Base-by-base conservation (phyloP, 2,329 filamentous ascomycete species). In the Aspergillus sp. region DNA sequence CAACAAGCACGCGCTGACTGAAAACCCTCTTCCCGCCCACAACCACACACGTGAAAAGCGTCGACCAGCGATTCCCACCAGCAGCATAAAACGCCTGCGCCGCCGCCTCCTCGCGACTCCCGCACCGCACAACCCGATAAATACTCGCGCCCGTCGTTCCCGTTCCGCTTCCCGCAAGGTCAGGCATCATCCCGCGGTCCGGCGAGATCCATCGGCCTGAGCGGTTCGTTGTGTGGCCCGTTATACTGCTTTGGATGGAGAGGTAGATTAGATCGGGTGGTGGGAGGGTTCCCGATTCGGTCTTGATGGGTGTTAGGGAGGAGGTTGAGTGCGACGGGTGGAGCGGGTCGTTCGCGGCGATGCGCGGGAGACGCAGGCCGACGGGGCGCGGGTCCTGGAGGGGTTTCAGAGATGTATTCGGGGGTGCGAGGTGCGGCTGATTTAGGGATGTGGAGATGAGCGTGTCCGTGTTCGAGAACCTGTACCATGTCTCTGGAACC, bases 41-140 rank as follows among this genome's bases (percentile, higher is more conserved):
- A 49, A 60, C 45, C 7, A 50, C 58, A 54, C 58, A 60, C 13
- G 52, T 60, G 45, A 60, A 60, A 17, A 60, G 51, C 22, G 58
- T 60, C 13, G 58, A 55, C 43, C 30, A 60, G 9, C 58, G 58
- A 31, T 54, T 60, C n/a, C 30, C 52, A 7, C 58, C 58, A 0
- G 49, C 51, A 22, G 48, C 17, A n/a, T 50, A 55, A 28, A 60
- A 55, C 15, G 58, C 58, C 52, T 51, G 52, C 9, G 58, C 51
- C 2, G 46, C 46, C 45, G 57, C 57, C 11, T 46, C 30, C n/a
- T 59, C 57, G 4, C 57, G 57, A 17, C 48, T 59, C 22, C 57
- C 57, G 3, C 19, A 25, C 11, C 57, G 23, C 4, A 59, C 41
- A 19, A 59, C 57, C 38, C 57, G 34, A 17, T 59, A 59, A 34